Percentiles rank a stretch among this genome's conserved stretches.
Conservation (phyloP, 805 yeast genomes). For the Kuraishia floccosa region DNA sequence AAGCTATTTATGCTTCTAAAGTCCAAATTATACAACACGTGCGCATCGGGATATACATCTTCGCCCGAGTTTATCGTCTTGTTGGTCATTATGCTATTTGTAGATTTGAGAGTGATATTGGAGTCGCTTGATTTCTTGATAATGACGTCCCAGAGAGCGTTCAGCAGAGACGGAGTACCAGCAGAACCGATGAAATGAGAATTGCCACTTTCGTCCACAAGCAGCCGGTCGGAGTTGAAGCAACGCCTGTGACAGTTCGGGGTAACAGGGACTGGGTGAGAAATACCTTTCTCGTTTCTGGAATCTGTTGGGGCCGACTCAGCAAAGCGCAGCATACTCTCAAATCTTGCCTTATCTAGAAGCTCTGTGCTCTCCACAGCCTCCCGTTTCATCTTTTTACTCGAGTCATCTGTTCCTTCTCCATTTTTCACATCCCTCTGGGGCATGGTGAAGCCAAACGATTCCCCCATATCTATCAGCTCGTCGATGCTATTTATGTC, state of each 20-base stretch:
- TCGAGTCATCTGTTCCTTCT: too few relatives aligned
- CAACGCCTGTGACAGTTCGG: slow-evolving; percentile 7
- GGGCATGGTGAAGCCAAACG: slow-evolving; percentile 23
- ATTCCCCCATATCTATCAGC: slow-evolving; percentile 23
- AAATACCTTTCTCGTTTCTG: neutral
- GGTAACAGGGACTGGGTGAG: too few relatives aligned
- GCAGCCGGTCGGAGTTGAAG: slow-evolving; percentile 22
- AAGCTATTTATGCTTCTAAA: slow-evolving; percentile 20
- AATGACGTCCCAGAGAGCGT: slow-evolving; percentile 29
- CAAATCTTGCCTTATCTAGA: too few relatives aligned
- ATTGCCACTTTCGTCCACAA: slow-evolving; percentile 32
- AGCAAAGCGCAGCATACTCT: too few relatives aligned
- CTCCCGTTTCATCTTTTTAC: too few relatives aligned
- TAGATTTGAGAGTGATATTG: too few relatives aligned
- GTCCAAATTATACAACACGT: slow-evolving; percentile 17
- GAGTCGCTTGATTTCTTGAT: slow-evolving; percentile 22
- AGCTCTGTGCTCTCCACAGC: too few relatives aligned
- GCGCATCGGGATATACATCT: too few relatives aligned
- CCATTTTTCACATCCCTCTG: slow-evolving; percentile 5
- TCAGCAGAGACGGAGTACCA: slow-evolving; percentile 32
- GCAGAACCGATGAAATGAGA: slow-evolving; percentile 35
- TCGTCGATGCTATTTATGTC: slow-evolving; percentile 31
- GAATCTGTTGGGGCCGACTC: neutral
- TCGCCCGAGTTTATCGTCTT: slow-evolving; percentile 21
- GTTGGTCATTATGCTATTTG: too few relatives aligned